These are phyloP conservation scores for Cladophialophora chaetospira DNA, from an alignment of 2,329 filamentous ascomycete species.

Conservation along the genomic window DNA sequence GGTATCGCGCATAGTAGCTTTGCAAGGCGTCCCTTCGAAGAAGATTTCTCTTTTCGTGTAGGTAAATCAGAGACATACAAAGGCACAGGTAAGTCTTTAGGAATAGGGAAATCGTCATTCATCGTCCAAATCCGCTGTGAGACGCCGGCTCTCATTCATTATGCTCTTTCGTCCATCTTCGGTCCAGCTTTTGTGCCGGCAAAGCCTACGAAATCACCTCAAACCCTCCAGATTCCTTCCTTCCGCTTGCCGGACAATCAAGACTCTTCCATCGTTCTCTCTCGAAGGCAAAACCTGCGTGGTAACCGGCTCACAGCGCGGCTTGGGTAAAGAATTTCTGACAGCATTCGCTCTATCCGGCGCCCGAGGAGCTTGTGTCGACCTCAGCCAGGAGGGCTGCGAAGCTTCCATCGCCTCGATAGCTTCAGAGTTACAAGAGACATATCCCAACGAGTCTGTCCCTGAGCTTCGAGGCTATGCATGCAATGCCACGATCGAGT, in stretches of 20 bases:
- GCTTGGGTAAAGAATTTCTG: constrained; percentile 38
- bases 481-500: constrained; percentile 44
- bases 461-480: constrained; percentile 42
- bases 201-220: neutral
- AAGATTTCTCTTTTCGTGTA: too few relatives aligned
- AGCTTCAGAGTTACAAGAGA: constrained; percentile 32
- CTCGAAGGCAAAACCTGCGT: constrained; percentile 33
- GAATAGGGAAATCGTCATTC: neutral
- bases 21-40: neutral
- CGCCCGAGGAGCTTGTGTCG: constrained; percentile 39
- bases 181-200: neutral
- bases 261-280: constrained; percentile 31
- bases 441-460: constrained; percentile 25
- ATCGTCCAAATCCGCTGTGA: too few relatives aligned
- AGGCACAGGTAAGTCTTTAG: neutral
- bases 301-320: constrained; percentile 33
- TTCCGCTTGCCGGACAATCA: constrained; percentile 7
- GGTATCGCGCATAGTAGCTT: too few relatives aligned
- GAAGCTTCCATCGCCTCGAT: constrained; percentile 37
- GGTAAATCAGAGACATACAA: neutral
- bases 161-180: neutral
- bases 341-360: constrained; percentile 38
- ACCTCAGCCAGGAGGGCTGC: constrained; percentile 35
- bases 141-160: neutral
- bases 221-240: neutral